Evolutionary conservation across 331 rosid species (phyloP), one percentile per base, ranked within the genome.

Genomic region (Quercus tomentella): DNA sequence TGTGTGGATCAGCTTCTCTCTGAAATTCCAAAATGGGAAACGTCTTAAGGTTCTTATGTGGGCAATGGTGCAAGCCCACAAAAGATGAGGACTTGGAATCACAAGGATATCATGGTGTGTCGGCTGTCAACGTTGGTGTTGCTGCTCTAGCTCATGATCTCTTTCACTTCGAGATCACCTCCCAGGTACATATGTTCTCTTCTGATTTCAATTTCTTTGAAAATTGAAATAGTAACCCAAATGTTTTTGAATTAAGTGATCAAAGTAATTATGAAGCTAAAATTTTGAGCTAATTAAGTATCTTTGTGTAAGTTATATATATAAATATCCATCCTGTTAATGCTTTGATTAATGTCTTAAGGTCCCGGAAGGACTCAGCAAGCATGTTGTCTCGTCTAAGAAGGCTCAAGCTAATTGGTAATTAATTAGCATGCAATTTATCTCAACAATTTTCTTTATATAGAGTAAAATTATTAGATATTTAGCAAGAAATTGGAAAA

Each of bases 381-480:
- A 84, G 72, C 92, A 91, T 81, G 99, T 96, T 8, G 92, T 79
- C 66, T 90, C 98, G 31, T 93, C 98, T 70, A 91, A 84, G 87
- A 96, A 89, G 72, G 97, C 93, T 61, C 99, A 93, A 76, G 93
- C 94, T 82, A 96, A 96, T 57, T 96, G 99, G 99, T 95, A 81
- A 68, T 22, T 12, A 18, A 45, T 17, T 52, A 16, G 21, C 51
- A 6, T 20, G 6, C 12, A 51, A 14, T 61, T 23, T 68, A 8
- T 22, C 52, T 23, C 41, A 58, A 49, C 25, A 49, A 25, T 31
- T 7, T 51, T 4, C 60, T 49, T 76, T 7, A 8, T 6, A n/a
- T 49, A 33, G 23, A 33, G 15, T 33, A 45, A 66, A 66, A 18
- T 7, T 33, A 22, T 1, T 3, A 33, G 2, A 9, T 66, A 3